phyloP scores from a whole-genome alignment of 331 rosid species.

The Stylosanthes scabra region DNA sequence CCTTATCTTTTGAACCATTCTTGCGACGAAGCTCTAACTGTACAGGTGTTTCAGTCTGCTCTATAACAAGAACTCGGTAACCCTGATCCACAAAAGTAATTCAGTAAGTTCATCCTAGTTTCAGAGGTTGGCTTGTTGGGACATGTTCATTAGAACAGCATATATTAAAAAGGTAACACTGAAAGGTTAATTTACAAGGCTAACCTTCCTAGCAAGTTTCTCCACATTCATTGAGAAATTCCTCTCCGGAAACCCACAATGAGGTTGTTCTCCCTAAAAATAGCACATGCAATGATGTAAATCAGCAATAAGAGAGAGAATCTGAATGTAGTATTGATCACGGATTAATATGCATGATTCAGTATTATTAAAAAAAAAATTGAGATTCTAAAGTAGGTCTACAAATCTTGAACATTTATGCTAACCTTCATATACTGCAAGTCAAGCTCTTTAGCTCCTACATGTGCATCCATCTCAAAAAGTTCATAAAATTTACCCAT shows the following conservation, averaged over 20 bases:
- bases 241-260: slow-evolving; percentile 98
- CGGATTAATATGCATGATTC: slow-evolving; percentile 1
- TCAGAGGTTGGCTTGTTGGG: slow-evolving; percentile 16
- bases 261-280: slow-evolving; percentile 96
- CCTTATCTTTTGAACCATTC: slow-evolving; percentile 94
- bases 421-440: slow-evolving; percentile 95
- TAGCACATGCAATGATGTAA: slow-evolving; percentile 25
- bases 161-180: background rate
- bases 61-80: slow-evolving; percentile 91
- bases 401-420: slow-evolving; percentile 25
- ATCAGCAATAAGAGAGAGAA: slow-evolving; percentile 5
- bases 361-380: slow-evolving; percentile 1
- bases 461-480: slow-evolving; percentile 97
- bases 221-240: slow-evolving; percentile 85
- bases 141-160: slow-evolving; percentile 22
- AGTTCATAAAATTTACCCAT: slow-evolving; percentile 98
- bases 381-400: slow-evolving; percentile 19
- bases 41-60: slow-evolving; percentile 98
- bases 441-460: slow-evolving; percentile 83
- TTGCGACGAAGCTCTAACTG: slow-evolving; percentile 90
- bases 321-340: background rate
- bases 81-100: slow-evolving; percentile 63
- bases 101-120: slow-evolving; percentile 39
- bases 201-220: slow-evolving; percentile 93
- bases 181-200: slow-evolving; percentile 33